A percentile compares a stretch with the other conserved stretches of the same genome.
Evolutionary conservation across 805 yeast species (phyloP).

Genomic region (Naumovozyma dairenensis): DNA sequence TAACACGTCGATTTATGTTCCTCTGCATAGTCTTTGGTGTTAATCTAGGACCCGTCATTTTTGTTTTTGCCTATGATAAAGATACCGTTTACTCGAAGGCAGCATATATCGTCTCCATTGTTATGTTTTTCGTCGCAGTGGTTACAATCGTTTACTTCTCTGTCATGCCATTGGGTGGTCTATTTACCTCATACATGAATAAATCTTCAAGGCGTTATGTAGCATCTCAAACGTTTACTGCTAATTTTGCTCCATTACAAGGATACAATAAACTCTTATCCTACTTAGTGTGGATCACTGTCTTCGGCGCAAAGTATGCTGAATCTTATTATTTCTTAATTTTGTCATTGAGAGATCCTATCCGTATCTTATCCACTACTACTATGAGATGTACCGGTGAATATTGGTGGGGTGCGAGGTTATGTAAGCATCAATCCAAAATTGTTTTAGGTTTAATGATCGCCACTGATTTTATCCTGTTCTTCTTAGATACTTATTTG

Average conservation of each 20-base stretch:
- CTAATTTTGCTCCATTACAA: conserved; percentile 65
- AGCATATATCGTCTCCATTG: conserved; percentile 70
- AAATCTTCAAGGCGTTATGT: conserved; percentile 78
- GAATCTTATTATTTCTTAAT: conserved; percentile 93
- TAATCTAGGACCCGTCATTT: conserved; percentile 79
- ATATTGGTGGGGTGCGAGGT: conserved; percentile 60
- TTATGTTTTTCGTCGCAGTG: conserved; percentile 80
- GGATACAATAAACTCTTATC: conserved; percentile 96
- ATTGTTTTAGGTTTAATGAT: conserved; percentile 88
- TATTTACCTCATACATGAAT: conserved; percentile 89
- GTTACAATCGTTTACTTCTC: conserved; percentile 79
- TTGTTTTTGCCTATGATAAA: conserved; percentile 73
- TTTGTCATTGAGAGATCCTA: conserved; percentile 86
- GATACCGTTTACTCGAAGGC: conserved; percentile 53
- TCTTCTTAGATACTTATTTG: conserved; percentile 96
- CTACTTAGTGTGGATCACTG: conserved; percentile 77
- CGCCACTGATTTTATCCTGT: conserved; percentile 82
- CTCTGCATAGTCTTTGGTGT: conserved; percentile 52
- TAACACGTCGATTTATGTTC: conserved; percentile 76
- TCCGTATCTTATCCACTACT: conserved; percentile 75
- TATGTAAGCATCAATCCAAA: conserved; percentile 81
- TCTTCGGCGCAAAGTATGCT: conserved; percentile 75
- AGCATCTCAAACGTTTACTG: conserved; percentile 92
- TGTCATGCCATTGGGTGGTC: conserved; percentile 91
- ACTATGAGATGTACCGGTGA: conserved; percentile 95